These are phyloP conservation scores for Cupressus sempervirens DNA, from an alignment of 75 land plant species.

Conservation along the genomic window DNA sequence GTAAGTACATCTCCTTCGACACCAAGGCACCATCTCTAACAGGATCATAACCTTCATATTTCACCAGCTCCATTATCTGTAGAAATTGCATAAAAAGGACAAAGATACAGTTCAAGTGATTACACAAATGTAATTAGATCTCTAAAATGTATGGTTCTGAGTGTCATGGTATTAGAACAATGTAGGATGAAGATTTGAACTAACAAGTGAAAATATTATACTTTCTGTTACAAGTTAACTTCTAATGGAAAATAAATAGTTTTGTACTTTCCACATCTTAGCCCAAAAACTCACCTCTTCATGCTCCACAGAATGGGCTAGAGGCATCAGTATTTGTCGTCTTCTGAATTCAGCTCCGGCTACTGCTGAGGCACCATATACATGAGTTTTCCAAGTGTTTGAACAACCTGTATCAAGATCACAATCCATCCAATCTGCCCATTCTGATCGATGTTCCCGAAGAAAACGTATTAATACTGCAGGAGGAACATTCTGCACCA, in stretches of 20 bases:
- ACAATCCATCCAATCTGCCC: constrained; percentile 29
- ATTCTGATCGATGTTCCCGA: constrained; percentile 40
- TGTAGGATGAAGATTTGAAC: not conserved
- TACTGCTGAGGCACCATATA: constrained; percentile 11
- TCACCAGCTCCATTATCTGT: constrained; percentile 41
- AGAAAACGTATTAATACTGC: constrained; percentile 30
- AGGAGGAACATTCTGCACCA: constrained; percentile 35
- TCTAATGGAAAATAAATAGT: not conserved
- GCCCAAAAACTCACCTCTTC: constrained; percentile 23
- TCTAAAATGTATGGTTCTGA: not conserved
- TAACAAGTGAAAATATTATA: not conserved
- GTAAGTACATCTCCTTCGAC: constrained; percentile 26
- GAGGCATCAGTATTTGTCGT: constrained; percentile 30
- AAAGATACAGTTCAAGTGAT: not conserved
- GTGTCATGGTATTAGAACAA: not conserved
- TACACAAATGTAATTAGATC: not conserved
- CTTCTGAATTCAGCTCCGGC: constrained; percentile 16
- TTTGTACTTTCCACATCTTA: not conserved
- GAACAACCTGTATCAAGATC: constrained; percentile 6
- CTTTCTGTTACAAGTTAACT: not conserved
- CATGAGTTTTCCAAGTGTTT: not conserved
- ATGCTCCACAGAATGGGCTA: constrained; percentile 39
- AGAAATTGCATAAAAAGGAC: not conserved
- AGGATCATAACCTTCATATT: constrained; percentile 30
- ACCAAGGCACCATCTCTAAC: constrained; percentile 18